Conservation (phyloP, 345 rosid species). For the Populus nigra region DNA sequence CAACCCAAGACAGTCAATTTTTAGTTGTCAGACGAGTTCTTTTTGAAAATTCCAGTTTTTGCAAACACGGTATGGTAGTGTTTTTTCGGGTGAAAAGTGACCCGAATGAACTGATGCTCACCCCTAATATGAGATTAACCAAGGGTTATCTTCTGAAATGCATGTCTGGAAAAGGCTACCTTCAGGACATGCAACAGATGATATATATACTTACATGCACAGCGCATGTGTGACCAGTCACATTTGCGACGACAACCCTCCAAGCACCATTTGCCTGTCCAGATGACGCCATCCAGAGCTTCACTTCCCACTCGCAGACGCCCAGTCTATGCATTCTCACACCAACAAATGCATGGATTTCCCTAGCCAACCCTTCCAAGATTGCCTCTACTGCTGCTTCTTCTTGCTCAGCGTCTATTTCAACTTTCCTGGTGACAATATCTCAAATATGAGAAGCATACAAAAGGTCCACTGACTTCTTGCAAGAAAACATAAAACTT, state of each 20-base stretch:
- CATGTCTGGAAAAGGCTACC: background rate
- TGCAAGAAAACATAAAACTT: slow-evolving; percentile 11
- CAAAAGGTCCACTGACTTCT: background rate
- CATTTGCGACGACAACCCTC: slow-evolving; percentile 85
- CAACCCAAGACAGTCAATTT: background rate
- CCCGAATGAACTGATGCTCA: background rate
- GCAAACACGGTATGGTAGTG: background rate
- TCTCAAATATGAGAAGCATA: slow-evolving; percentile 26
- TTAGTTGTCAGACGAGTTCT: background rate
- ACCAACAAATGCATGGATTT: slow-evolving; percentile 75
- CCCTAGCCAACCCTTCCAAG: slow-evolving; percentile 72
- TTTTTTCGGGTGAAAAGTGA: background rate
- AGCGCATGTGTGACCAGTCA: slow-evolving; percentile 91
- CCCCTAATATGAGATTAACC: background rate
- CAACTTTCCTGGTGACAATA: slow-evolving; percentile 66
- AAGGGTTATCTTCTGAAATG: background rate
- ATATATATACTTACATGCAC: slow-evolving; percentile 64
- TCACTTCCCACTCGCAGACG: slow-evolving; percentile 98
- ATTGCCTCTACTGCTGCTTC: slow-evolving; percentile 66
- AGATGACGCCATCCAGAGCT: slow-evolving; percentile 80
- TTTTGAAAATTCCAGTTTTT: background rate
- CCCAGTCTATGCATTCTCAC: slow-evolving; percentile 89
- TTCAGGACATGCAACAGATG: background rate
- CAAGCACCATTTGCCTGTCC: slow-evolving; percentile 94
- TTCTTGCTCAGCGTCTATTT: slow-evolving; percentile 60